Conservation (phyloP, 305 asterid genomes). For the Caryopteris hybrid region DNA sequence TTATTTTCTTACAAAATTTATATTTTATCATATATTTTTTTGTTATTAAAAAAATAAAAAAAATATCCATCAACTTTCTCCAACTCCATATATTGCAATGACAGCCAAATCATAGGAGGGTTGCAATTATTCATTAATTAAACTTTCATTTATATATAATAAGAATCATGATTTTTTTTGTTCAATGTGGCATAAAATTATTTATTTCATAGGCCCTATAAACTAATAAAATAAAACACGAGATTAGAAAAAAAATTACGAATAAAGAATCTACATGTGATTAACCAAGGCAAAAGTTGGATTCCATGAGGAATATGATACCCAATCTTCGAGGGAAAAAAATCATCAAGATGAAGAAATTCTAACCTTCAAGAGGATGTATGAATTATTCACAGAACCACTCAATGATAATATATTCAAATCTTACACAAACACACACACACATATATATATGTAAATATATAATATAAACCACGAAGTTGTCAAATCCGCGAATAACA, state of each 20-base stretch:
- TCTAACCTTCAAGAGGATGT: neutral
- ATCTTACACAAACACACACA: no score
- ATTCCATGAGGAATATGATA: constrained; percentile 34
- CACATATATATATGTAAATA: neutral
- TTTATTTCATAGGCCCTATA: no score
- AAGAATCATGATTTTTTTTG: neutral
- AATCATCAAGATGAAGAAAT: constrained; percentile 14
- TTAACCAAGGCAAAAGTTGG: constrained; percentile 9
- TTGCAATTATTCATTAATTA: neutral
- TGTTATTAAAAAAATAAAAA: no score
- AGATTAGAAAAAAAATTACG: neutral
- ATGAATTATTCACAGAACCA: constrained; percentile 15
- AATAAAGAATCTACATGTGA: neutral
- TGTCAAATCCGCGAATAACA: constrained; percentile 56
- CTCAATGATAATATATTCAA: constrained; percentile 19
- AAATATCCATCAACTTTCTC: no score
- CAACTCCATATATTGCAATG: no score
- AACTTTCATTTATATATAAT: no score
- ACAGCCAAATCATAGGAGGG: neutral
- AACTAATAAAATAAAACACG: neutral
- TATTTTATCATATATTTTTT: no score
- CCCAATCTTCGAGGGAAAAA: constrained; percentile 19
- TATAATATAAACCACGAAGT: constrained; percentile 9
- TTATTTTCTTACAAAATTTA: no score
- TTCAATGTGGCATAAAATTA: no score